phyloP scores from a whole-genome alignment of 169 alveolate species.

The Cryptosporidium andersoni region DNA sequence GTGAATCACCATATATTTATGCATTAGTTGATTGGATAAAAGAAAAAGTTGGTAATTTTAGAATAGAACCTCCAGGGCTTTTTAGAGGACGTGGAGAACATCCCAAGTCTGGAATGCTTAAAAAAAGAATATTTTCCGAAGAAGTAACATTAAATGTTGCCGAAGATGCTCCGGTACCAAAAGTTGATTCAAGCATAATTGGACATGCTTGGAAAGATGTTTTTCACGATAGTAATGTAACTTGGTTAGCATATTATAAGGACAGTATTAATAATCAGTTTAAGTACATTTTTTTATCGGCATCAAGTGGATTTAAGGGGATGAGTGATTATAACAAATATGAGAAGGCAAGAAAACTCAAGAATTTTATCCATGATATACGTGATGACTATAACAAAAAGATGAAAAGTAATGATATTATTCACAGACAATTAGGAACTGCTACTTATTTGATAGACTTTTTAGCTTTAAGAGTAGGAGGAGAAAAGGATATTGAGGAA shows the following conservation, averaged over 20 bases:
- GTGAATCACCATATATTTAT: conserved; percentile 71
- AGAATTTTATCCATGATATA: conserved; percentile 86
- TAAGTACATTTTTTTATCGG: conserved; percentile 93
- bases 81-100: conserved; percentile 99
- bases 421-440: conserved; percentile 94
- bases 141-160: conserved; percentile 94
- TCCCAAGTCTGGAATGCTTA: conserved; percentile 95
- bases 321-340: conserved; percentile 94
- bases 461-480: conserved; percentile 99
- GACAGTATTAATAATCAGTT: conserved; percentile 91
- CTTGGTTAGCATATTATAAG: conserved; percentile 95
- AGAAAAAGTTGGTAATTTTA: conserved; percentile 91
- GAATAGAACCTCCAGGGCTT: conserved; percentile 98
- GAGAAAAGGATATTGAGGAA: conserved; percentile 97
- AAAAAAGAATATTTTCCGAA: conserved; percentile 90
- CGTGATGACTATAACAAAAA: conserved; percentile 89
- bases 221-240: conserved; percentile 93
- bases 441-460: conserved; percentile 98
- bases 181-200: conserved; percentile 84
- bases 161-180: conserved; percentile 95
- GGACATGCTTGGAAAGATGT: conserved; percentile 98
- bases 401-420: conserved; percentile 81
- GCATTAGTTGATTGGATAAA: conserved; percentile 86
- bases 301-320: conserved; percentile 95
- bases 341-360: conserved; percentile 94